Base-by-base conservation (phyloP, 2,329 filamentous ascomycete genomes). In the Pseudogymnoascus sp. region DNA sequence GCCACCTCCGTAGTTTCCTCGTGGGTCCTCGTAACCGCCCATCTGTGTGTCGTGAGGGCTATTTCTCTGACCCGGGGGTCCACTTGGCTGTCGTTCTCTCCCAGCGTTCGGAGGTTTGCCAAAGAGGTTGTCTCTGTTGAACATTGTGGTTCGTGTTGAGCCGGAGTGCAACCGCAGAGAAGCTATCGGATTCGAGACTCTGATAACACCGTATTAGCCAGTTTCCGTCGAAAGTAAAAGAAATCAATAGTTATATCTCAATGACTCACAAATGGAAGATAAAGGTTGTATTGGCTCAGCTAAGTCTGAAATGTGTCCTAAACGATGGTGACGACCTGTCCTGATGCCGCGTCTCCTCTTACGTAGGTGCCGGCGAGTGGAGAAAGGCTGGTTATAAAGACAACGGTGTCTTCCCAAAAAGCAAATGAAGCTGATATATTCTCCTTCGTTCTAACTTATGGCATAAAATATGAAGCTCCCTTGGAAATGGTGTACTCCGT, bases 101-200 rank as follows among this genome's bases (percentile, higher is more conserved):
- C 74, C 68, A 58, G 71, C 66, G 62, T 71, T 74, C 28, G 75
- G 72, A 5, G 76, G 74, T 65, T 75, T 74, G 49, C 78, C 77
- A 65, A 79, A 78, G 41, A 80, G 74, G 66, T 78, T 79, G 69
- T 79, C 76, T 65, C 78, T 71, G 65, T 74, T 62, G 68, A 77
- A 75, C 76, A 78, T 78, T 23, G 25, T 61, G 52, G 37, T 52
- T 52, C 11, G 41, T 45, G 58, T n/a, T 38, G 28, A n/a, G 37
- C 2, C 23, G 11, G 28, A 1, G 45, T 35, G 45, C n/a, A 31
- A 8, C 45, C n/a, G 5, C 14, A 12, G 45, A 4, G 14, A 5
- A 52, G 45, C 45, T 14, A 38, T 37, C 41, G 61, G 12, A 5
- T 55, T 16, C 37, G 4, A 37, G 23, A 18, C 31, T 59, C 68